A percentile compares a stretch with the other conserved stretches of the same genome.
Evolutionary conservation across 805 yeast genomes (phyloP).

Genomic region (Myxozyma vanderwaltii): DNA sequence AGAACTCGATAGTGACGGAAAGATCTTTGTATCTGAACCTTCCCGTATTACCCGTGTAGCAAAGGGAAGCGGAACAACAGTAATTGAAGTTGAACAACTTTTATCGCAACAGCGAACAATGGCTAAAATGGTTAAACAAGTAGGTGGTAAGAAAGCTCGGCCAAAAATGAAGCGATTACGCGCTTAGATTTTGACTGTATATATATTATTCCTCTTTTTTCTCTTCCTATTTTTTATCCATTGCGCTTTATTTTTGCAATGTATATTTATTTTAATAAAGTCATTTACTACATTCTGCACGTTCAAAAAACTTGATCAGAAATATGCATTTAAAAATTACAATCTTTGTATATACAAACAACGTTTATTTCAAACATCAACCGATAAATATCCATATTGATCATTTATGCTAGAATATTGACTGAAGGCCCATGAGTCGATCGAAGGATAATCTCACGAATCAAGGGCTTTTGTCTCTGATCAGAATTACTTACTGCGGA

Average conservation of each 20-base stretch:
- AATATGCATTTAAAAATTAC: not conserved
- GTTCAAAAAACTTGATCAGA: no score
- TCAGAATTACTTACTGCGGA: slow-evolving; percentile 1
- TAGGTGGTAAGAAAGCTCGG: slow-evolving; percentile 47
- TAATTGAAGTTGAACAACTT: slow-evolving; percentile 89
- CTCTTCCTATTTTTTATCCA: no score
- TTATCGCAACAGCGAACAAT: slow-evolving; percentile 88
- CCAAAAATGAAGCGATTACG: slow-evolving; percentile 30
- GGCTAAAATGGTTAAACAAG: slow-evolving; percentile 85
- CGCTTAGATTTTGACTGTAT: slow-evolving; percentile 5
- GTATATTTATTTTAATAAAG: no score
- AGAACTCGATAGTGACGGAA: slow-evolving; percentile 89
- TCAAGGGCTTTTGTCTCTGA: slow-evolving; percentile 18
- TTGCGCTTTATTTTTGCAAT: no score
- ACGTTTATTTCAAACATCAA: not conserved
- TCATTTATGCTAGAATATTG: slow-evolving; percentile 20
- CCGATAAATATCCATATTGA: no score
- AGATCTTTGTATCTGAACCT: slow-evolving; percentile 76
- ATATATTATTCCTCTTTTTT: no score
- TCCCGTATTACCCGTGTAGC: slow-evolving; percentile 87
- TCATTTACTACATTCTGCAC: no score
- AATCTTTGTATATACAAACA: not conserved
- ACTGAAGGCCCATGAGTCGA: slow-evolving; percentile 30
- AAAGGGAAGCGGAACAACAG: slow-evolving; percentile 90
- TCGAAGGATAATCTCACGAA: slow-evolving; percentile 22